Evolutionary conservation across 139 green algal genomes (phyloP).

Genomic region (Astrephomene gubernaculifera): DNA sequence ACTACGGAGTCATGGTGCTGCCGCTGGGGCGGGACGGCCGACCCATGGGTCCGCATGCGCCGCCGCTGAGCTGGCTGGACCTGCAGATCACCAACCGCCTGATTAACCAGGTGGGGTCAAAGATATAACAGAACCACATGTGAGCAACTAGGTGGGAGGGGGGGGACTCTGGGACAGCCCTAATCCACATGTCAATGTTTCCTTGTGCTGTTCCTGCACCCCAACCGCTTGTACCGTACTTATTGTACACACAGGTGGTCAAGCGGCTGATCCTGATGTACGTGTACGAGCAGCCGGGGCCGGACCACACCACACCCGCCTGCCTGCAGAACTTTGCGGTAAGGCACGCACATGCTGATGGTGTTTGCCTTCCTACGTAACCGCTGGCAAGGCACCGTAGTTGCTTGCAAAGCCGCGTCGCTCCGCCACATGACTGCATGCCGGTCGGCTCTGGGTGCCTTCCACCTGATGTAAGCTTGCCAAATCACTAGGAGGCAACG

Average conservation of each 20-base stretch:
- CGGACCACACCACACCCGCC: neutral
- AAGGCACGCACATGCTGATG: neutral
- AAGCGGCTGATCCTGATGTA: slow-evolving; percentile 50
- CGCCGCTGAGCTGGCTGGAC: slow-evolving; percentile 50
- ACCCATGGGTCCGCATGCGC: neutral
- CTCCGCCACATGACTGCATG: neutral
- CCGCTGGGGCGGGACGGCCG: neutral
- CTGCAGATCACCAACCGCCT: slow-evolving; percentile 62
- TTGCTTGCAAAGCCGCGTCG: neutral
- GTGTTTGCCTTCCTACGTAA: neutral
- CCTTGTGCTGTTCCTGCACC: neutral
- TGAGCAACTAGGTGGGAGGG: neutral
- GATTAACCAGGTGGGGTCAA: slow-evolving; percentile 27
- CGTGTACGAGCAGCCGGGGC: slow-evolving; percentile 2
- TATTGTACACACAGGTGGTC: slow-evolving; percentile 15
- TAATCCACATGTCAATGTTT: neutral
- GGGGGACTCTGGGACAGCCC: neutral
- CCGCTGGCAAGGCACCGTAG: neutral
- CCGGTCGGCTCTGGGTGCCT: neutral
- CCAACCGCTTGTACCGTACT: neutral
- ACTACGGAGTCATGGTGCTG: slow-evolving; percentile 59
- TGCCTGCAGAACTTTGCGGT: slow-evolving; percentile 44
- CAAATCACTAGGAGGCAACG: neutral
- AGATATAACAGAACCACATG: neutral
- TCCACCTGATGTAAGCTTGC: neutral